Evolutionary conservation across 176 grass and related monocot species (phyloP), one percentile per base, ranked within the genome.

Genomic region (Rhynchospora breviuscula): DNA sequence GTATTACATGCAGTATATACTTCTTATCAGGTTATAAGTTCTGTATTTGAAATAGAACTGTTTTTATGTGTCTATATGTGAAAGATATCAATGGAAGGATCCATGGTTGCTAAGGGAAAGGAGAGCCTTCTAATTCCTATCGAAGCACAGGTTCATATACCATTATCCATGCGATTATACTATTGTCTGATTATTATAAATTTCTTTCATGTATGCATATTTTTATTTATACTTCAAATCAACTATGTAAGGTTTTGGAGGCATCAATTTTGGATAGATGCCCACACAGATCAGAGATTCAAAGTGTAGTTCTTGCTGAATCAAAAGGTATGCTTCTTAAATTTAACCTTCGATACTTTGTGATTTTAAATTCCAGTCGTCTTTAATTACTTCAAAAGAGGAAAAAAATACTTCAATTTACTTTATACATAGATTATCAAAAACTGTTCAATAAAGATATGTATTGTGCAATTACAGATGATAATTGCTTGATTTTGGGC

Each of bases 41-140:
- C 18, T 43, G 14, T 56, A 76, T 83, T 8, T 89, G 7, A 74
- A 85, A 54, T 90, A 85, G 40, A 84, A 69, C 65, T 35, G 22
- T 58, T 47, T 40, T 59, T 79, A 35, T 51, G 47, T 73, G 79
- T 79, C 58, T 54, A 59, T 66, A 60, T 88, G 18, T 62, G 26
- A 49, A 88, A 97, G 96, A 90, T 95, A 91, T 89, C 86, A 82
- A 91, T 93, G 91, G 89, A 89, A 77, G 93, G 83, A 44, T 85
- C 66, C 6, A 83, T 58, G 13, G 40, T 92, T 77, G 89, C 89
- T 26, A 93, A 53, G 84, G 89, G 96, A 85, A 98, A 98, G 81
- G 91, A 95, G 85, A 91, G 91, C 86, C 96, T 99, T 35, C 33
- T 99, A 72, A 95, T 99, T 90, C 96, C 93, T 85, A 83, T 95